Percentiles rank a stretch among this genome's conserved stretches.
Evolutionary conservation across 257 asterid genomes (phyloP).

Genomic region (Eustoma russellianum): DNA sequence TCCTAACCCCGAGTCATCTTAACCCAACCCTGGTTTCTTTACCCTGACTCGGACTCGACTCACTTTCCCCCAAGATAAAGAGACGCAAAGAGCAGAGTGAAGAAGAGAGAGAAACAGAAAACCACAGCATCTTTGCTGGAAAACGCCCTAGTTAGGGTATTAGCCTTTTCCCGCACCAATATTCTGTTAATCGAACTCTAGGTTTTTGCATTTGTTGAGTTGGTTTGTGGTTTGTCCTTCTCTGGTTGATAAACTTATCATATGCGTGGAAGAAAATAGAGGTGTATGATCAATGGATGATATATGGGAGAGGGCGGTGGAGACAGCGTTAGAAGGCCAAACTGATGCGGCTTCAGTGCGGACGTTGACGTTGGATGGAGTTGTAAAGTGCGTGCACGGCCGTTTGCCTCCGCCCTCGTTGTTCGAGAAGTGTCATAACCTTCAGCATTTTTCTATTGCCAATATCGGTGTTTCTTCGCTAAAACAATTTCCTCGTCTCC

Average conservation of each 20-base stretch:
- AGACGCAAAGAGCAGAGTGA: not conserved
- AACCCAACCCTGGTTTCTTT: conserved; percentile 44
- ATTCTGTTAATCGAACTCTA: not conserved
- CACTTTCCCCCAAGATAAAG: conserved; percentile 18
- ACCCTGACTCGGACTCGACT: conserved; percentile 56
- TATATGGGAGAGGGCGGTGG: conserved; percentile 96
- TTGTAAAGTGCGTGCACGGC: conserved; percentile 87
- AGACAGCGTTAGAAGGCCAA: conserved; percentile 83
- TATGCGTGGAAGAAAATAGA: conserved; percentile 7
- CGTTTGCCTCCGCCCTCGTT: conserved; percentile 82
- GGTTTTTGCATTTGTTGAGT: conserved; percentile 1
- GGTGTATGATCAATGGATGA: conserved; percentile 52
- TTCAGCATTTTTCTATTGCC: conserved; percentile 81
- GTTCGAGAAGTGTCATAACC: conserved; percentile 74
- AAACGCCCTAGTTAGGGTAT: conserved; percentile 11
- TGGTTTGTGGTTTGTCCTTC: not conserved
- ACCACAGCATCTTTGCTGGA: conserved; percentile 5
- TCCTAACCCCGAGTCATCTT: conserved; percentile 26
- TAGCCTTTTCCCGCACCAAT: not conserved
- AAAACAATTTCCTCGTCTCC: conserved; percentile 72
- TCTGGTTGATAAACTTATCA: not conserved
- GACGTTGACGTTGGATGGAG: conserved; percentile 80
- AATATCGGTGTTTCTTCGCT: conserved; percentile 81
- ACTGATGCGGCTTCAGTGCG: conserved; percentile 57
- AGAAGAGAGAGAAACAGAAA: conserved; percentile 4